phyloP scores from a whole-genome alignment of 495 filamentous ascomycete genomes.

The Sordaria brevicollis region DNA sequence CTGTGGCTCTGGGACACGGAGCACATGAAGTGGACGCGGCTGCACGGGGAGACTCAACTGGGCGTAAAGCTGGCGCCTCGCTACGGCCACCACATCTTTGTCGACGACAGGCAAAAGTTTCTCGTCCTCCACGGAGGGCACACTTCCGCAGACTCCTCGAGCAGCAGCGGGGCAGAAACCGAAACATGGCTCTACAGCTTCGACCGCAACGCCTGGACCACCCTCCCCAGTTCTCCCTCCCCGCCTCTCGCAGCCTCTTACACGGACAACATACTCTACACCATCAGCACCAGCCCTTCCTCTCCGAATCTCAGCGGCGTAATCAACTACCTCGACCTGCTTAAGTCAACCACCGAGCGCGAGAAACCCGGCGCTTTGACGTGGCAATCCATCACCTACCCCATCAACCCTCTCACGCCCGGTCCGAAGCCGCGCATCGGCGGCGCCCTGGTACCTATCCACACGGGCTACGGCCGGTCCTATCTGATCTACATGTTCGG shows the following conservation, averaged over 20 bases:
- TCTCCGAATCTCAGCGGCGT: slow-evolving; percentile 25
- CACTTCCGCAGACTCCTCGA: slow-evolving; percentile 6
- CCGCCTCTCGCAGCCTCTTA: slow-evolving; percentile 27
- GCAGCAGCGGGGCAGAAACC: slow-evolving; percentile 4
- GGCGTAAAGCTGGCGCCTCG: slow-evolving; percentile 10
- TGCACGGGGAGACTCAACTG: slow-evolving; percentile 12
- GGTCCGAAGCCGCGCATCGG: slow-evolving; percentile 34
- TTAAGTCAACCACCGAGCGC: slow-evolving; percentile 18
- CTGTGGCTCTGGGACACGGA: slow-evolving; percentile 41
- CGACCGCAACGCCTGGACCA: slow-evolving; percentile 30
- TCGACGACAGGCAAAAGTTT: slow-evolving; percentile 17
- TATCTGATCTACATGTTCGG: slow-evolving; percentile 47
- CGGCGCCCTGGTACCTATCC: slow-evolving; percentile 36
- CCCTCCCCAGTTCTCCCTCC: slow-evolving; percentile 28
- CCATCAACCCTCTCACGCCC: slow-evolving; percentile 35
- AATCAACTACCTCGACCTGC: slow-evolving; percentile 32
- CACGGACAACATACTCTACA: slow-evolving; percentile 31
- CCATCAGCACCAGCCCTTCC: slow-evolving; percentile 20
- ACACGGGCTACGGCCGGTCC: slow-evolving; percentile 37
- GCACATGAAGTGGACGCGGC: slow-evolving; percentile 23
- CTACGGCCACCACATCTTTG: slow-evolving; percentile 16
- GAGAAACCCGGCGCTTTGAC: slow-evolving; percentile 13
- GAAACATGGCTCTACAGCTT: slow-evolving; percentile 42
- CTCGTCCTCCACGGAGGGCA: slow-evolving; percentile 35
- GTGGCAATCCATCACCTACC: slow-evolving; percentile 37